Evolutionary conservation across 2,329 filamentous ascomycete species (phyloP), one percentile per base, ranked within the genome.

Genomic region (Aspergillus quadricinctus): DNA sequence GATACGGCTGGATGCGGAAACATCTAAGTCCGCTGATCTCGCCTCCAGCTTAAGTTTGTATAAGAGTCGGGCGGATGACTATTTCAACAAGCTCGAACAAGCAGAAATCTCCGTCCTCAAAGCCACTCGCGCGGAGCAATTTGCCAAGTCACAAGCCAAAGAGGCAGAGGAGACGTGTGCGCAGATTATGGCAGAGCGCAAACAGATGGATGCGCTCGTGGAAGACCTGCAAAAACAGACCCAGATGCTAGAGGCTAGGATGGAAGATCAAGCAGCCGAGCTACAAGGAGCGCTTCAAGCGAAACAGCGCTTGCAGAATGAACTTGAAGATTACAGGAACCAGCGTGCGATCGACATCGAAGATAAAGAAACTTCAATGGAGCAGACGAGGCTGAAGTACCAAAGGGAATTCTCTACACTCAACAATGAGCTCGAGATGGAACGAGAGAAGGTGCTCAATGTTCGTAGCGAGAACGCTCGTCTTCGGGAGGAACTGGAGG

Each of bases 361-460:
- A 74, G 93, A 99, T 75, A 97, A 94, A 73, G 93, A 97, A 74
- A 88, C 88, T 9, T 94, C 90, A 64, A 89, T 97, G 84, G 94
- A 99, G 76, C 93, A 97, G 75, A 97, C 93, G 46, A 86, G 93
- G 68, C 94, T 93, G 81, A 99, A 97, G 80, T 99, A 97, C 72
- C 94, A 97, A 72, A 84, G 88, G 45, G 93, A 99, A 73, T 91
- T 97, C 70, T 88, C 90, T 17, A 89, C 89, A 3, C 80, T 97
- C 50, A 94, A 89, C 52, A 92, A 92, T 66, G 94, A 99, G 75
- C 85, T 99, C 27, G 93, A 97, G 70, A 83, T 96, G 59, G 92
- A 96, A 65, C 88, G 94, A 37, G 92, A 97, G 71, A 93, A 95
- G 81, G 81, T 89, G 80, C 76, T 97, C 78, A 82, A 93, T 82